Conservation (phyloP, 768 basidiomycete species). For the Suillus brevipes region DNA sequence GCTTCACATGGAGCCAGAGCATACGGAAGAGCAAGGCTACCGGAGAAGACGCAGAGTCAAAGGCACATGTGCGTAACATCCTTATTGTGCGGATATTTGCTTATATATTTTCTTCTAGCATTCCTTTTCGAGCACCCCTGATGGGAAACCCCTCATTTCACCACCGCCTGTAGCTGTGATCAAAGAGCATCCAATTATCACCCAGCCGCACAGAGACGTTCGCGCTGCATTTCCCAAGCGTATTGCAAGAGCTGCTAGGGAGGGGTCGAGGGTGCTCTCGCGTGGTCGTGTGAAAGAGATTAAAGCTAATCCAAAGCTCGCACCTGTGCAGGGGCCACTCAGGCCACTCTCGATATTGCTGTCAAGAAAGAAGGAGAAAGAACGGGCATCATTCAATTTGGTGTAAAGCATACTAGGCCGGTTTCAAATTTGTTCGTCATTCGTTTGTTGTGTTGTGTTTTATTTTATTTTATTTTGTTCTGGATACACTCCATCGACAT, state of each 20-base stretch:
- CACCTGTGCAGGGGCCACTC: conserved; percentile 33
- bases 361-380: not conserved
- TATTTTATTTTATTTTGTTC: not conserved
- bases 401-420: too few relatives aligned
- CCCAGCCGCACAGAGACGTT: conserved; percentile 1
- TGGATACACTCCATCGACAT: not conserved
- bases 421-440: not conserved
- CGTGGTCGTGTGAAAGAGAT: conserved; percentile 28
- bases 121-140: conserved; percentile 1
- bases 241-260: conserved; percentile 13
- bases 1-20: conserved; percentile 26
- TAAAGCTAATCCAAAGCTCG: conserved; percentile 32
- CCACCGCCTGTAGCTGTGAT: conserved; percentile 18
- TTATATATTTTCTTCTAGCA: not conserved
- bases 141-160: conserved; percentile 20
- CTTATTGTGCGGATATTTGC: not conserved
- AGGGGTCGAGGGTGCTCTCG: conserved; percentile 17
- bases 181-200: conserved; percentile 2
- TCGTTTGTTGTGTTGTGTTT: not conserved
- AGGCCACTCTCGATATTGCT: conserved; percentile 29
- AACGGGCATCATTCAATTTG: not conserved
- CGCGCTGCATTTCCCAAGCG: conserved; percentile 13
- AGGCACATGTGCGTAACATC: not conserved
- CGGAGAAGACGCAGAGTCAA: not conserved
- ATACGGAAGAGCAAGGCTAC: conserved; percentile 1